Conservation (phyloP, 192 early-diverging fungal species). For the Cetraspora pellucida region DNA sequence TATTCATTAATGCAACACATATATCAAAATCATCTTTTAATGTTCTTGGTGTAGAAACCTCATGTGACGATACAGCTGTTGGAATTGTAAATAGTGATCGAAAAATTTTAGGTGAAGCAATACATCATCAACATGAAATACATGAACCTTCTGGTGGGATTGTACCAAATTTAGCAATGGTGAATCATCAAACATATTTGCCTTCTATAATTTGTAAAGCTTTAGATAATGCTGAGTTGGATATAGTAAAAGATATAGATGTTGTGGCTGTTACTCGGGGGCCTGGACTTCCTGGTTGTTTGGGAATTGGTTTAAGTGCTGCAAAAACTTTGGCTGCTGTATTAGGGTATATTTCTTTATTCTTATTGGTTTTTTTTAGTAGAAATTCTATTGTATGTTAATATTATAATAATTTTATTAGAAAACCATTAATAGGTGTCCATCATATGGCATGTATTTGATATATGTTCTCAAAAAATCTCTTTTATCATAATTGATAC, state of each 20-base stretch:
- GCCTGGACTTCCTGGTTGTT: slow-evolving; percentile 69
- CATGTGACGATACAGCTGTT: slow-evolving; percentile 80
- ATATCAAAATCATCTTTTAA: slow-evolving; percentile 34
- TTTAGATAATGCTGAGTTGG: slow-evolving; percentile 56
- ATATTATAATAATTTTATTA: not conserved
- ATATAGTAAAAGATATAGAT: slow-evolving; percentile 58
- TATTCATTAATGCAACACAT: not conserved
- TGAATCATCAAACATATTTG: slow-evolving; percentile 64
- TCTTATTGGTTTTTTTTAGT: not conserved
- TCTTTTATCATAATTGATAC: not conserved
- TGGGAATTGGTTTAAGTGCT: slow-evolving; percentile 70
- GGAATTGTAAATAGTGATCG: slow-evolving; percentile 70
- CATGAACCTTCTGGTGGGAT: slow-evolving; percentile 79
- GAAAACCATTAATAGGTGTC: slow-evolving; percentile 72
- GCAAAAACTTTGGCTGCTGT: slow-evolving; percentile 75
- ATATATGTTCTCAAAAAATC: not conserved
- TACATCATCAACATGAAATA: slow-evolving; percentile 62
- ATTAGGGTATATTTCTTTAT: slow-evolving; percentile 33
- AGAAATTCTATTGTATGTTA: not conserved
- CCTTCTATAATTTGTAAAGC: slow-evolving; percentile 65
- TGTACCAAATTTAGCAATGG: slow-evolving; percentile 69
- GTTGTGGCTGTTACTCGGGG: slow-evolving; percentile 77
- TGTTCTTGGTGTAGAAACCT: slow-evolving; percentile 74
- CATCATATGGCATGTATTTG: slow-evolving; percentile 68
- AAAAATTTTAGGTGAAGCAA: slow-evolving; percentile 62